These are phyloP conservation scores for Paramecium pentaurelia DNA, from an alignment of 73 alveolate species.

Conservation along the genomic window DNA sequence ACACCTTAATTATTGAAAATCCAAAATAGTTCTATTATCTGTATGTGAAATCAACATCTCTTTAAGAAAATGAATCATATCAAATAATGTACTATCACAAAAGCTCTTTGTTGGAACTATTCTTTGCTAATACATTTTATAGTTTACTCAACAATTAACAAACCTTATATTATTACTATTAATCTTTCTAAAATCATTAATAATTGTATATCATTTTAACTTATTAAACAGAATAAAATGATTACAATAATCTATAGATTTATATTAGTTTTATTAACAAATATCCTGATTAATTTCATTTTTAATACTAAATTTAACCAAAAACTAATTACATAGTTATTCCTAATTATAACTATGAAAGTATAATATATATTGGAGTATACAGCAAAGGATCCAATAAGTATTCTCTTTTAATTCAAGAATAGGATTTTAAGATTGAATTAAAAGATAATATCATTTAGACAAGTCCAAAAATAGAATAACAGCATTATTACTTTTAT, in stretches of 20 bases:
- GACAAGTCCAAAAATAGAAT: background rate
- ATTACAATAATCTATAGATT: background rate
- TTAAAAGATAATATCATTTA: background rate
- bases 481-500: background rate
- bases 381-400: background rate
- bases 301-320: background rate
- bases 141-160: background rate
- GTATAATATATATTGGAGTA: background rate
- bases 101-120: background rate
- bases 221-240: background rate
- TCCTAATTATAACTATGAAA: background rate
- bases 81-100: background rate
- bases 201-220: background rate
- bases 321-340: background rate
- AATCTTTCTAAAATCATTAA: background rate
- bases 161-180: background rate
- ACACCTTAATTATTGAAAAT: background rate
- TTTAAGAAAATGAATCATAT: background rate
- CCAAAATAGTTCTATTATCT: background rate
- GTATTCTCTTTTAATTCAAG: background rate
- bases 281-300: background rate
- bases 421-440: background rate
- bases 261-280: background rate
- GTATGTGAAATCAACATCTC: background rate
- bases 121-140: background rate